Conservation (phyloP, 1,284 basidiomycete genomes). For the Anthracocystis walkeri region DNA sequence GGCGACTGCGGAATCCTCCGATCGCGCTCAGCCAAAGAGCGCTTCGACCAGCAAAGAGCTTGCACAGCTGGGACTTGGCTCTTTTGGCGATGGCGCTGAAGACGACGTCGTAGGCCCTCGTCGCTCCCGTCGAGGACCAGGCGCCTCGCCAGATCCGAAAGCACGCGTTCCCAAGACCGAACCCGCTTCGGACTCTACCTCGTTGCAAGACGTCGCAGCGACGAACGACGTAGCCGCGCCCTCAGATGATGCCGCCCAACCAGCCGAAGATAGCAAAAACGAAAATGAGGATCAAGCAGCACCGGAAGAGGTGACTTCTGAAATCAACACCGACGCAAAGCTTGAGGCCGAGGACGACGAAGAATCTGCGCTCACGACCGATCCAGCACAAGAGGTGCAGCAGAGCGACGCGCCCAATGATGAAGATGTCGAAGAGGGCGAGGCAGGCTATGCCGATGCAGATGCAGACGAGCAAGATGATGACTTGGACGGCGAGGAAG, state of each 20-base stretch:
- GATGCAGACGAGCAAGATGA: constrained; percentile 44
- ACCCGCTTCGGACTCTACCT: constrained; percentile 16
- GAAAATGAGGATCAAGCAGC: constrained; percentile 11
- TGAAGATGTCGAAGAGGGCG: constrained; percentile 22
- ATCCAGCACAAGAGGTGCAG: constrained; percentile 4
- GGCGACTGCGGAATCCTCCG: constrained; percentile 7
- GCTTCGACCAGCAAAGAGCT: constrained; percentile 52
- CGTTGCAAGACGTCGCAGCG: constrained; percentile 14
- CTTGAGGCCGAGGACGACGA: constrained; percentile 21
- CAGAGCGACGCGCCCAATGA: constrained; percentile 1
- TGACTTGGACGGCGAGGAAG: constrained; percentile 72
- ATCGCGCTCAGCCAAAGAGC: constrained; percentile 15
- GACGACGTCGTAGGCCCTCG: constrained; percentile 47
- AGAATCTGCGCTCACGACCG: neutral
- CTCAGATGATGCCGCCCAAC: neutral
- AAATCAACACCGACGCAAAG: constrained; percentile 12
- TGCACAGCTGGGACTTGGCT: constrained; percentile 49
- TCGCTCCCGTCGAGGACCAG: constrained; percentile 45
- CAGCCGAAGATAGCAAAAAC: constrained; percentile 6
- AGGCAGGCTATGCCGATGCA: constrained; percentile 28
- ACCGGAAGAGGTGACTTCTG: constrained; percentile 20
- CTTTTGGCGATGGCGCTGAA: constrained; percentile 50
- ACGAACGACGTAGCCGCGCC: neutral
- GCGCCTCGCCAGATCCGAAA: constrained; percentile 46
- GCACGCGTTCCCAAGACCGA: constrained; percentile 34